Conservation (phyloP, 2,329 filamentous ascomycete genomes). For the Diaporthe destruens region DNA sequence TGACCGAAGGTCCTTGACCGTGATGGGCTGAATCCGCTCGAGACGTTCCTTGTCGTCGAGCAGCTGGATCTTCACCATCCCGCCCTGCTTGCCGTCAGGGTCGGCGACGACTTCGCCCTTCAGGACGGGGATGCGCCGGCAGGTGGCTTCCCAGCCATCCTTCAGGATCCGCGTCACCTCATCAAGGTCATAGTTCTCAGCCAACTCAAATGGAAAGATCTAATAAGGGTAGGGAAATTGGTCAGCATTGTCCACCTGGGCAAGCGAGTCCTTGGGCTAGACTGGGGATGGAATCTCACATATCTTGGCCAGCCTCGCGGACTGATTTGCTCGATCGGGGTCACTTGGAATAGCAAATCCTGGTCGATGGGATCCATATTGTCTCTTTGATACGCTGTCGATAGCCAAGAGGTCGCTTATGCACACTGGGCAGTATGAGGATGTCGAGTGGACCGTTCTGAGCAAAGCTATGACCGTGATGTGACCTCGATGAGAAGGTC, state of each 20-base stretch:
- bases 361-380: conserved; percentile 2
- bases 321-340: conserved; percentile 12
- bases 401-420: too few relatives aligned
- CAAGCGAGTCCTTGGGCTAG: not conserved
- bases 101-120: conserved; percentile 51
- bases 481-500: not conserved
- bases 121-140: conserved; percentile 48
- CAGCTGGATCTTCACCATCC: conserved; percentile 50
- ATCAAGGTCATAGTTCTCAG: conserved; percentile 49
- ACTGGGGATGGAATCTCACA: not conserved
- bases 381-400: not conserved
- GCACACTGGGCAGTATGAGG: not conserved
- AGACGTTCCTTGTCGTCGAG: conserved; percentile 41
- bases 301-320: conserved; percentile 25
- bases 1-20: conserved; percentile 46
- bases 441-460: not conserved
- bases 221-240: not conserved
- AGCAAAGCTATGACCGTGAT: not conserved
- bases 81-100: conserved; percentile 48
- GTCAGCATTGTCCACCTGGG: not conserved
- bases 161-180: conserved; percentile 47
- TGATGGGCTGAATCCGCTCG: conserved; percentile 45
- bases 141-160: conserved; percentile 49
- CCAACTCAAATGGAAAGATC: conserved; percentile 52
- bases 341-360: conserved; percentile 16